Conservation (phyloP, 2,329 filamentous ascomycete genomes). For the Talaromyces sp. region DNA sequence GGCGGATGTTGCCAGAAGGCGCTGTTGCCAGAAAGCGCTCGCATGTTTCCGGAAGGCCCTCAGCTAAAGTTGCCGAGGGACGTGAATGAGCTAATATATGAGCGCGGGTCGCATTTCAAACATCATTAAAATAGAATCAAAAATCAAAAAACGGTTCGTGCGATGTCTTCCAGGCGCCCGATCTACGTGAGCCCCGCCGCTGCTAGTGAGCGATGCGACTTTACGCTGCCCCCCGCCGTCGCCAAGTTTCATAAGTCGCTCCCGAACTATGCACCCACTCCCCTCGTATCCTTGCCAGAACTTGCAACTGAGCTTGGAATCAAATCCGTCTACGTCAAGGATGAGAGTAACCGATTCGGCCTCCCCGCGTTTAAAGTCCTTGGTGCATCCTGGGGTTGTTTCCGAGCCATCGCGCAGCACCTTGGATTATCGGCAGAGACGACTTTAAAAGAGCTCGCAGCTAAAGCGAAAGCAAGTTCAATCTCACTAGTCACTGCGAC, state of each 20-base stretch:
- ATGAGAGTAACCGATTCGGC: conserved; percentile 69
- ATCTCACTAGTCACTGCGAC: conserved; percentile 65
- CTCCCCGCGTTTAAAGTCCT: conserved; percentile 80
- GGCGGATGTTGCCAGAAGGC: not conserved
- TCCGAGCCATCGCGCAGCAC: conserved; percentile 56
- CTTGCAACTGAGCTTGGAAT: conserved; percentile 63
- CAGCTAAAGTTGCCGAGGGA: not conserved
- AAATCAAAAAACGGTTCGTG: not conserved
- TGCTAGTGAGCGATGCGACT: conserved; percentile 16
- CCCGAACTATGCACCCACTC: conserved; percentile 60
- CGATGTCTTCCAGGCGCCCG: conserved; percentile 25
- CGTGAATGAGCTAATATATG: too few relatives aligned
- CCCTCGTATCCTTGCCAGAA: conserved; percentile 55
- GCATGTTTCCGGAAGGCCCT: not conserved
- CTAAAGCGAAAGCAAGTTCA: conserved; percentile 28
- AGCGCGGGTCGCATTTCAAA: not conserved
- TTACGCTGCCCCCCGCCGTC: conserved; percentile 15
- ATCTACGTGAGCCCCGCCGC: conserved; percentile 32
- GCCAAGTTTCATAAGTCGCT: conserved; percentile 60
- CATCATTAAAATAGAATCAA: not conserved
- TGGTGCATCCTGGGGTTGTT: conserved; percentile 74
- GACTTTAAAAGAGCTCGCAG: conserved; percentile 49
- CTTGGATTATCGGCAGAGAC: conserved; percentile 48
- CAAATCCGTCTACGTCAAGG: conserved; percentile 65
- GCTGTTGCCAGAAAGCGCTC: not conserved